Base-by-base conservation (phyloP, 2,329 filamentous ascomycete genomes). In the Stromatinia cepivora region DNA sequence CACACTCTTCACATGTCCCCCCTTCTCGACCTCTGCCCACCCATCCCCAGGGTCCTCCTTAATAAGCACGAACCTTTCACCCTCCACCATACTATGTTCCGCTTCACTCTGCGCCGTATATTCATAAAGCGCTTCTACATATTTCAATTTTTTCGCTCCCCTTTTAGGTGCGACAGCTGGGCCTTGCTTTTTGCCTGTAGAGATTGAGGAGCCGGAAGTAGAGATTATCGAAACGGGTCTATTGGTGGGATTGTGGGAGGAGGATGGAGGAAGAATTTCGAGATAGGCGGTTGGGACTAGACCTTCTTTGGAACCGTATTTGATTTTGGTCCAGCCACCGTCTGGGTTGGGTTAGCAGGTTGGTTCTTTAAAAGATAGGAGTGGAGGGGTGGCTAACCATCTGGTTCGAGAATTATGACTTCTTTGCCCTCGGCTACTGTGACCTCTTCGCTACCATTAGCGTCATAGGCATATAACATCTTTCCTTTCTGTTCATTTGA, bases 11-110 rank as follows among this genome's bases (percentile, higher is more conserved):
- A 90, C 92, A 53, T 89, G 83, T 1, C 94, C 94, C 25, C 92
- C 93, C 80, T 92, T 93, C 82, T 98, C 95, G 25, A 99, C 95
- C 82, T 98, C 95, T 39, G 90, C 92, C 95, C 95, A 99, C 0
- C 95, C 95, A 81, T 98, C 95, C 1, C 95, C 95, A 0, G 89
- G 86, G 78, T 98, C 94, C 69, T 92, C 89, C 76, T 90, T 93
- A 71, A 97, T 88, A 45, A 99, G 83, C 52, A 99, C 93, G 76
- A 99, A 96, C 65, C 89, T 87, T 80, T 99, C 95, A 0, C 95
- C 95, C 80, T 97, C 94, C 0, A 79, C 79, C 92, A 99, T 99
- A 76, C 86, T 93, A 80, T 94, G 93, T 81, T 99, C 95, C 10
- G 88, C 87, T 8, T 96, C 92, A 73, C 89, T 93, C 76, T 93